Conservation (phyloP, 169 alveolate genomes). For the Pseudocohnilembus persalinus region DNA sequence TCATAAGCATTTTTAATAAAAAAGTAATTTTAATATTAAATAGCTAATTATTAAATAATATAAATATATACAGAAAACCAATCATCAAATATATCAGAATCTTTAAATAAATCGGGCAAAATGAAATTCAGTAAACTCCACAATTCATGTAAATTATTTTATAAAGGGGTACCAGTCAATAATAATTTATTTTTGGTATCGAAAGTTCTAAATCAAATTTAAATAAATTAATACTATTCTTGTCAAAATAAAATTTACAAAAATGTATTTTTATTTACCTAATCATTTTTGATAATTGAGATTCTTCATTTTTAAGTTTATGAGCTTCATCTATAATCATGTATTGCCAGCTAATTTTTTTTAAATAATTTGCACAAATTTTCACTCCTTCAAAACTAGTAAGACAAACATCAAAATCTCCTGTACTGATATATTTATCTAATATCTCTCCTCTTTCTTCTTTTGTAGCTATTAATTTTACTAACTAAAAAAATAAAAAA, state of each 20-base stretch:
- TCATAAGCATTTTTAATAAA: too few species aligned
- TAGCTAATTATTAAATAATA: not conserved
- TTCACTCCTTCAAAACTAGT: conserved; percentile 89
- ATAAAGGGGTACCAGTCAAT: conserved; percentile 92
- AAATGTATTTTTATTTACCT: conserved; percentile 49
- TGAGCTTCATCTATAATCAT: conserved; percentile 92
- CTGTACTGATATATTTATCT: conserved; percentile 46
- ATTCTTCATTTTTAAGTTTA: conserved; percentile 89
- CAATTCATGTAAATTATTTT: conserved; percentile 89
- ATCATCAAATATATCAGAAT: conserved; percentile 94
- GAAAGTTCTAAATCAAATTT: conserved; percentile 34
- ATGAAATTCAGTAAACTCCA: conserved; percentile 89
- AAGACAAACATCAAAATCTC: conserved; percentile 83
- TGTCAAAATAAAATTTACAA: too few species aligned
- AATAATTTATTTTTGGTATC: conserved; percentile 85
- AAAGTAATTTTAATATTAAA: not conserved
- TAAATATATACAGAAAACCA: conserved; percentile 64
- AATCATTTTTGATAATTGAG: conserved; percentile 72
- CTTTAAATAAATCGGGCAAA: conserved; percentile 94
- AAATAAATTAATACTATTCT: too few species aligned
- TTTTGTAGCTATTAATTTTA: conserved; percentile 84
- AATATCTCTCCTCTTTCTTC: conserved; percentile 87
- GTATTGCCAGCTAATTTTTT: conserved; percentile 86
- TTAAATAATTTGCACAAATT: conserved; percentile 73
- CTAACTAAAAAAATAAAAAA: conserved; percentile 48